A percentile compares a stretch with the other conserved stretches of the same genome.
These are phyloP conservation scores for Malus orientalis DNA, from an alignment of 306 rosid species.

Conservation along the genomic window DNA sequence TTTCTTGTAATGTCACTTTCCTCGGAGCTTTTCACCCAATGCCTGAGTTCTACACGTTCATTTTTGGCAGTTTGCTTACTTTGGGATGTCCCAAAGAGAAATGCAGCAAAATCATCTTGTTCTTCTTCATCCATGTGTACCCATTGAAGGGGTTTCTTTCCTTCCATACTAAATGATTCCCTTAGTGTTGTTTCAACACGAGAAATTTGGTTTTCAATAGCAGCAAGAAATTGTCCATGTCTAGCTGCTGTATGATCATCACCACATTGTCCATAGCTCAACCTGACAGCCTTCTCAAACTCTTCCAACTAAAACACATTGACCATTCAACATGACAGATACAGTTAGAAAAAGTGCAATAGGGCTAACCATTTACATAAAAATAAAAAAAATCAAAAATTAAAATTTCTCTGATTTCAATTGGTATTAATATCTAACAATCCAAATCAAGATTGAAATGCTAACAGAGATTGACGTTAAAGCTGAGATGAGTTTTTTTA, in stretches of 20 bases:
- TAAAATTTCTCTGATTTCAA: background rate
- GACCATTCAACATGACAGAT: conserved; percentile 21
- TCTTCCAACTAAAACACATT: conserved; percentile 67
- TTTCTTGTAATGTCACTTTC: conserved; percentile 32
- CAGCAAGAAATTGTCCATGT: conserved; percentile 77
- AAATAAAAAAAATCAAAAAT: too few species aligned
- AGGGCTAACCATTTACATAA: conserved; percentile 1
- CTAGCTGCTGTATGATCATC: conserved; percentile 55
- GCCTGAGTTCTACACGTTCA: conserved; percentile 28
- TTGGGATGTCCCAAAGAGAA: conserved; percentile 66
- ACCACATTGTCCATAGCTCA: conserved; percentile 54
- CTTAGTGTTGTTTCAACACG: conserved; percentile 58
- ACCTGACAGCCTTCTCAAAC: conserved; percentile 77
- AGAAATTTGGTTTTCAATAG: conserved; percentile 74
- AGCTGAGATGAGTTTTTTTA: background rate
- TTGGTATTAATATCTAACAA: conserved; percentile 5
- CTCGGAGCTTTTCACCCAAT: conserved; percentile 24
- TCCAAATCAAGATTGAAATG: background rate
- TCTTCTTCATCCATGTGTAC: conserved; percentile 78
- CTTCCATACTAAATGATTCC: conserved; percentile 57
- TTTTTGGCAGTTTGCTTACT: conserved; percentile 25
- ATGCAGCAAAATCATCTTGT: conserved; percentile 81
- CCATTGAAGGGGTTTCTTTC: conserved; percentile 79
- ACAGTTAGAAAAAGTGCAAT: background rate
- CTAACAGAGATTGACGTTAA: background rate